Conservation (phyloP, 2,329 filamentous ascomycete genomes). For the Akanthomyces dipterigenus region DNA sequence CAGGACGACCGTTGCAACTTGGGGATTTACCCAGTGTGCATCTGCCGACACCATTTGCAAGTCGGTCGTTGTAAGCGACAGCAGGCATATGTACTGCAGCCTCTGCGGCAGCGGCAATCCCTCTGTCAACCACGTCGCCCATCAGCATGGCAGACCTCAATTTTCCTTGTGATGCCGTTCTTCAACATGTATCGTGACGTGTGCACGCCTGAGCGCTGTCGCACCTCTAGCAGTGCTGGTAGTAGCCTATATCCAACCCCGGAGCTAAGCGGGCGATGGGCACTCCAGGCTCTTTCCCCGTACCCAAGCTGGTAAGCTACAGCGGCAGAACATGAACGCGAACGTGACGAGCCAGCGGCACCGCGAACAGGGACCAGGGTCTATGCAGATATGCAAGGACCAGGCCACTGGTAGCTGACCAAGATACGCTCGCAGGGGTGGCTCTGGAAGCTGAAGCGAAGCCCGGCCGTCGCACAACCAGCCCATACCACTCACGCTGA, state of each 20-base stretch:
- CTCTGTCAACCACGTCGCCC: not conserved
- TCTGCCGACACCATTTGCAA: not conserved
- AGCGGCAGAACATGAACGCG: not conserved
- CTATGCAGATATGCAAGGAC: slow-evolving; percentile 6
- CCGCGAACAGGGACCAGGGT: not conserved
- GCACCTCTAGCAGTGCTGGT: not conserved
- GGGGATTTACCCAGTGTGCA: not conserved
- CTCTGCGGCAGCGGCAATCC: not conserved
- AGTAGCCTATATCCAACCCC: not conserved
- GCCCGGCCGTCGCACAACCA: not conserved
- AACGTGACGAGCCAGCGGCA: not conserved
- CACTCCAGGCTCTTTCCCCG: not conserved
- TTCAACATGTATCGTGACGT: not conserved
- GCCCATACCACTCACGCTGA: not conserved
- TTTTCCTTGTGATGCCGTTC: not conserved
- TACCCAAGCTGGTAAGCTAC: not conserved
- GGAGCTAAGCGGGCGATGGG: not conserved
- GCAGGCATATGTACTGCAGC: not conserved
- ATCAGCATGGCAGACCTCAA: not conserved
- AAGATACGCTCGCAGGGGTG: slow-evolving; percentile 2
- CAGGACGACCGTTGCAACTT: not conserved
- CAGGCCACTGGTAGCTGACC: not conserved
- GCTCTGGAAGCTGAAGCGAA: not conserved
- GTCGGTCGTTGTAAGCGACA: not conserved
- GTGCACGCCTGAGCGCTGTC: not conserved